Conservation (phyloP, 2,329 filamentous ascomycete species). For the Alternaria solani region DNA sequence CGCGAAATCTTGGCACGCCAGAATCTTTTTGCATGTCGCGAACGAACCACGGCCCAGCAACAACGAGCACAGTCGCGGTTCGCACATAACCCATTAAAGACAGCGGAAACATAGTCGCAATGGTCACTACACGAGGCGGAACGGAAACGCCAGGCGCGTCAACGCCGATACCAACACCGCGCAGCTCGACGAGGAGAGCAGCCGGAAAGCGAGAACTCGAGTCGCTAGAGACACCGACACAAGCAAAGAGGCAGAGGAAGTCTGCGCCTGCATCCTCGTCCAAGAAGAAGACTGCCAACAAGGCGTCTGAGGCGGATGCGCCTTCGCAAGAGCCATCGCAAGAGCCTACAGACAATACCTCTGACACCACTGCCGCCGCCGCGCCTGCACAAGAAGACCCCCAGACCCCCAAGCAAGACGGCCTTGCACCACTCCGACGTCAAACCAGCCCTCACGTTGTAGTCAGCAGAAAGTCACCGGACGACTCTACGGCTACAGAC, state of each 20-base stretch:
- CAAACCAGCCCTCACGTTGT: constrained; percentile 36
- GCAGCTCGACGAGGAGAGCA: constrained; percentile 34
- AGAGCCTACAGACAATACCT: constrained; percentile 14
- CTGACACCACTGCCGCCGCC: constrained; percentile 22
- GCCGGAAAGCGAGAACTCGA: constrained; percentile 43
- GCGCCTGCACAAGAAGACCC: constrained; percentile 10
- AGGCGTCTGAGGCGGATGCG: background rate
- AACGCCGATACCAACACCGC: constrained; percentile 29
- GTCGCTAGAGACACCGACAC: constrained; percentile 39
- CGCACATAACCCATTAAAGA: constrained; percentile 11
- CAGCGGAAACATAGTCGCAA: constrained; percentile 23
- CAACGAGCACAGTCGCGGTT: constrained; percentile 36
- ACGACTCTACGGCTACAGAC: constrained; percentile 14
- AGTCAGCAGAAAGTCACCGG: constrained; percentile 23
- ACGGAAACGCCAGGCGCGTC: constrained; percentile 36
- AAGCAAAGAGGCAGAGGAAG: constrained; percentile 40
- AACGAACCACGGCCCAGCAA: constrained; percentile 25
- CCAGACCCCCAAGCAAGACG: constrained; percentile 19
- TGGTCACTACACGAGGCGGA: constrained; percentile 49
- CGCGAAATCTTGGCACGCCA: constrained; percentile 37
- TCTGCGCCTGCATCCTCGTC: constrained; percentile 15
- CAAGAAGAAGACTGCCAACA: constrained; percentile 19
- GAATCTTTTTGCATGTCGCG: constrained; percentile 22
- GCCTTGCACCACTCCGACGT: constrained; percentile 31
- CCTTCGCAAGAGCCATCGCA: constrained; percentile 5